Conservation (phyloP, 345 rosid genomes). For the Orychophragmus violaceus region DNA sequence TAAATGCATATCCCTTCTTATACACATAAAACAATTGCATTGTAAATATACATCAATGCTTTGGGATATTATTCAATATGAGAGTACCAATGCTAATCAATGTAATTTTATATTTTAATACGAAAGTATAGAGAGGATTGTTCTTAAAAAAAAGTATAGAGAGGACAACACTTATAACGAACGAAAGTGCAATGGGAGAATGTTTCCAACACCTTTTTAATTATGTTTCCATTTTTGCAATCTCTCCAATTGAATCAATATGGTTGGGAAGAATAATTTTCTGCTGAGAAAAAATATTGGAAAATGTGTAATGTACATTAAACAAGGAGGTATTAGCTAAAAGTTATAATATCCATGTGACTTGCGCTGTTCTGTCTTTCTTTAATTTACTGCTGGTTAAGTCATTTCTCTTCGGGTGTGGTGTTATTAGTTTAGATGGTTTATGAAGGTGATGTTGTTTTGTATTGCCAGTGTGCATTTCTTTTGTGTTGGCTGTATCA, state of each 20-base stretch:
- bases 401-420: constrained; percentile 26
- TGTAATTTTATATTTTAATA: neutral
- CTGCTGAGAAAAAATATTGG: constrained; percentile 13
- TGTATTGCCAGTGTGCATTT: too few species aligned
- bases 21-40: neutral
- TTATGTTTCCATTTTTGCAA: neutral
- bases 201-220: neutral
- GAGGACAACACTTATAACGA: neutral
- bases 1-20: neutral
- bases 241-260: constrained; percentile 2
- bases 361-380: constrained; percentile 29
- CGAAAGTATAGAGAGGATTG: neutral
- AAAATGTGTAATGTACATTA: constrained; percentile 32
- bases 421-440: too few species aligned
- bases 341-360: constrained; percentile 5
- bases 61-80: neutral
- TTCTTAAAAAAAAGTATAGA: neutral
- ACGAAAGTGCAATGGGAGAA: neutral
- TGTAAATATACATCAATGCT: neutral
- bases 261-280: constrained; percentile 21
- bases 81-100: neutral
- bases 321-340: constrained; percentile 15
- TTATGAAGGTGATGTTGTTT: too few species aligned
- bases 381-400: constrained; percentile 25
- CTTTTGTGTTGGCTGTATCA: too few species aligned